These are phyloP conservation scores for Candida sonorensis DNA, from an alignment of 805 yeast genomes.

Conservation along the genomic window DNA sequence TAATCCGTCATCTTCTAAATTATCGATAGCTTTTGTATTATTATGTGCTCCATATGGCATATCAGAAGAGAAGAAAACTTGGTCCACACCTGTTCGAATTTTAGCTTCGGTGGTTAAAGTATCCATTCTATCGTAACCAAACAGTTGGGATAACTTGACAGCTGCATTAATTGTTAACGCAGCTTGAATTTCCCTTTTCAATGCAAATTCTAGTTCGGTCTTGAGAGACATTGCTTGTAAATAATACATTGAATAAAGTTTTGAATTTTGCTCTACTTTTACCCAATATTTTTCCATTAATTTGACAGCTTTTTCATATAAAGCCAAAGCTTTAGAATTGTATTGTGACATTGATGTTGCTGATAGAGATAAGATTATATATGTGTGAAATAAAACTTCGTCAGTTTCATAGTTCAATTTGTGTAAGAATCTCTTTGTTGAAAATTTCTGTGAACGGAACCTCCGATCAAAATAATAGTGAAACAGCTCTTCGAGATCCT, in stretches of 20 bases:
- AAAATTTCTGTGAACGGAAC: conserved; percentile 10
- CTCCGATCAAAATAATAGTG: conserved; percentile 8
- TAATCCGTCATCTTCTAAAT: conserved; percentile 10
- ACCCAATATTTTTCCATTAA: conserved; percentile 16
- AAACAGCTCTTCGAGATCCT: conserved; percentile 17
- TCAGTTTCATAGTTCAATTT: conserved; percentile 13
- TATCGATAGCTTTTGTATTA: not conserved
- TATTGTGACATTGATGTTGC: conserved; percentile 14
- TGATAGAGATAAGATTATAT: conserved; percentile 18
- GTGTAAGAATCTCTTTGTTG: conserved; percentile 14
- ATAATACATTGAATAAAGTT: conserved; percentile 16
- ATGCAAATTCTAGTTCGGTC: conserved; percentile 18
- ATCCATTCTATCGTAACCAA: conserved; percentile 25
- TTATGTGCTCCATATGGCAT: not conserved
- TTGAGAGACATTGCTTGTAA: conserved; percentile 20
- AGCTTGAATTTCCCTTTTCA: conserved; percentile 21
- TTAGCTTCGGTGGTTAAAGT: conserved; percentile 3
- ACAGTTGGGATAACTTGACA: conserved; percentile 22
- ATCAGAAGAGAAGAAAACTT: not conserved
- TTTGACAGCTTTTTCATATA: conserved; percentile 14
- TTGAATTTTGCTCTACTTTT: conserved; percentile 8
- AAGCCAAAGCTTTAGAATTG: conserved; percentile 9
- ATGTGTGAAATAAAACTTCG: conserved; percentile 13
- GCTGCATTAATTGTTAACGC: conserved; percentile 21
- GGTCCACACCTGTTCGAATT: not conserved